A percentile compares a stretch with the other conserved stretches of the same genome.
These are phyloP conservation scores for Rhizomucor pusillus DNA, from an alignment of 371 early-diverging fungal species.

Conservation along the genomic window DNA sequence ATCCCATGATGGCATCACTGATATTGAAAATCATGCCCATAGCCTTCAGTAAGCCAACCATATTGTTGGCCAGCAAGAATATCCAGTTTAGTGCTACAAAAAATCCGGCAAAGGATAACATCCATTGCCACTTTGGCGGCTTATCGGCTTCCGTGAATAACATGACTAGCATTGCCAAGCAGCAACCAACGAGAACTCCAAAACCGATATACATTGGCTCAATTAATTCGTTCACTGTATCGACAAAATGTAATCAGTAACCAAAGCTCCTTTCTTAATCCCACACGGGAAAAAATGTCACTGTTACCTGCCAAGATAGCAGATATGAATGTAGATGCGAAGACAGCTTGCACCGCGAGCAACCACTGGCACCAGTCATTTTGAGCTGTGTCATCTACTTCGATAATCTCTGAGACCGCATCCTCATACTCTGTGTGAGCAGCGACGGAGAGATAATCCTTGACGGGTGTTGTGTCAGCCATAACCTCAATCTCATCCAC, in stretches of 20 bases:
- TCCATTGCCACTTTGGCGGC: constrained; percentile 40
- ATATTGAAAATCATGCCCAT: constrained; percentile 73
- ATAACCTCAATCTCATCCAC: constrained; percentile 32
- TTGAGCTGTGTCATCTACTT: constrained; percentile 12
- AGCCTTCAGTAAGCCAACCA: constrained; percentile 78
- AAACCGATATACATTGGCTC: constrained; percentile 12
- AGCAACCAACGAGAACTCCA: constrained; percentile 21
- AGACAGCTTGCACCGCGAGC: constrained; percentile 35
- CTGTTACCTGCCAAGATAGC: constrained; percentile 30
- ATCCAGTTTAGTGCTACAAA: constrained; percentile 77
- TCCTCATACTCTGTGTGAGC: constrained; percentile 3
- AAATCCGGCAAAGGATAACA: constrained; percentile 68
- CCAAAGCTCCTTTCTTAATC: background rate
- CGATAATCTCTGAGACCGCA: constrained; percentile 4
- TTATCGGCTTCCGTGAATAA: constrained; percentile 22
- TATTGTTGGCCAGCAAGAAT: constrained; percentile 74
- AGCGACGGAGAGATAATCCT: constrained; percentile 23
- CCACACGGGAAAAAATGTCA: background rate
- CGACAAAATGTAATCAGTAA: background rate
- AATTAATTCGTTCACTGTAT: constrained; percentile 27
- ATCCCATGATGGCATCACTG: constrained; percentile 80
- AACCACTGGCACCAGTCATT: constrained; percentile 45
- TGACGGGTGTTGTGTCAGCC: background rate
- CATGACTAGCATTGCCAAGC: constrained; percentile 14
- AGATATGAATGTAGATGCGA: constrained; percentile 32